These are phyloP conservation scores for Coniochaeta hoffmannii DNA, from an alignment of 2,329 filamentous ascomycete species.

Conservation along the genomic window DNA sequence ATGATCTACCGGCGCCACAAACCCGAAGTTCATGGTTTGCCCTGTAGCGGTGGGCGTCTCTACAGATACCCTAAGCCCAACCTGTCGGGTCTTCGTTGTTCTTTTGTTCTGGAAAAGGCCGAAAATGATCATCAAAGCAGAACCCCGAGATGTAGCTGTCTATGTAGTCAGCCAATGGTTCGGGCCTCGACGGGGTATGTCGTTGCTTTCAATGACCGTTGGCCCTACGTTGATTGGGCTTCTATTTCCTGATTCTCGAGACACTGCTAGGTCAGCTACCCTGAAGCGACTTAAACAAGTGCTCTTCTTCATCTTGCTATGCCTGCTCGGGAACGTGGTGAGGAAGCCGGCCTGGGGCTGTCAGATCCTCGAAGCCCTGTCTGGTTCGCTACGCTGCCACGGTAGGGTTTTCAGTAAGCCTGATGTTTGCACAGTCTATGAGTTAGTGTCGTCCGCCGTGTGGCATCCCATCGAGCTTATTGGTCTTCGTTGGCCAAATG, in stretches of 20 bases:
- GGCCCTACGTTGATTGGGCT: slow-evolving; percentile 21
- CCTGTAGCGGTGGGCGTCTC: slow-evolving; percentile 18
- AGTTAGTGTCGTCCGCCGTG: slow-evolving; percentile 21
- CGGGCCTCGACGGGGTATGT: slow-evolving; percentile 10
- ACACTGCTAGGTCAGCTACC: slow-evolving; percentile 14
- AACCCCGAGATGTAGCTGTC: slow-evolving; percentile 18
- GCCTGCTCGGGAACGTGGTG: slow-evolving; percentile 14
- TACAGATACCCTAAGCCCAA: slow-evolving; percentile 12
- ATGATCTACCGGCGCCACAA: slow-evolving; percentile 16
- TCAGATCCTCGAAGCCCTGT: slow-evolving; percentile 18
- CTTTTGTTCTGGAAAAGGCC: neutral
- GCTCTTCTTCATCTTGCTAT: slow-evolving; percentile 15
- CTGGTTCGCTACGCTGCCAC: slow-evolving; percentile 12
- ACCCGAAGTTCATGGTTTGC: slow-evolving; percentile 20
- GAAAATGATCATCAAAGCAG: slow-evolving; percentile 9
- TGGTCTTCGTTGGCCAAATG: slow-evolving; percentile 18
- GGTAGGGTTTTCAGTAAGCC: slow-evolving; percentile 18
- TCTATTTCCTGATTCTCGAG: slow-evolving; percentile 20
- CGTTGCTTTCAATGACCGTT: slow-evolving; percentile 16
- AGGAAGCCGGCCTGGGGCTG: neutral
- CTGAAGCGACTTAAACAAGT: too few species aligned
- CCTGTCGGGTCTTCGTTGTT: neutral
- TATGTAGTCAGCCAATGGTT: slow-evolving; percentile 20
- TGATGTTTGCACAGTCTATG: slow-evolving; percentile 20
- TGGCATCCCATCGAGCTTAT: slow-evolving; percentile 23